Conservation (phyloP, 2,329 filamentous ascomycete genomes). For the Didymella sp. region DNA sequence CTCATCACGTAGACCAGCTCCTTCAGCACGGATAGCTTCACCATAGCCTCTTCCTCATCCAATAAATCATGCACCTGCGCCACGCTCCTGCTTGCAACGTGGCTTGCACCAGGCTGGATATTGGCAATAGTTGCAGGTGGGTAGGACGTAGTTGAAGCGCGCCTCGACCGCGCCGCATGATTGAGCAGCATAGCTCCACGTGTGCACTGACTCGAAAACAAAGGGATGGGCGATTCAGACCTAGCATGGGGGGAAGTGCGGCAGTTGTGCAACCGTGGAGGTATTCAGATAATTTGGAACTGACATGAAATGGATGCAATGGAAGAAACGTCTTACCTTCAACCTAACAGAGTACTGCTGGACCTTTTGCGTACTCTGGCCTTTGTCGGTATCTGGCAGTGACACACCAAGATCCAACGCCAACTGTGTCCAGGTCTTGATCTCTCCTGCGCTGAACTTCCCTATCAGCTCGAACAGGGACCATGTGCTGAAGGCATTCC, state of each 20-base stretch:
- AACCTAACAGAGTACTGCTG: conserved; percentile 92
- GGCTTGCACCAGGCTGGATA: background rate
- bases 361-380: conserved; percentile 90
- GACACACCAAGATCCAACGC: conserved; percentile 89
- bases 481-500: conserved; percentile 83
- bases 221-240: background rate
- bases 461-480: conserved; percentile 78
- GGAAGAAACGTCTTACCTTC: conserved; percentile 65
- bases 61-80: background rate
- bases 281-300: background rate
- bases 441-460: conserved; percentile 78
- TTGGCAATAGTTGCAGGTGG: background rate
- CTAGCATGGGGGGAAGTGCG: background rate
- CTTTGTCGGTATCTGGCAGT: conserved; percentile 79
- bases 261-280: background rate
- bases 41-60: background rate
- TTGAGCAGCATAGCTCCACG: conserved; percentile 1
- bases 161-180: background rate
- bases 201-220: background rate
- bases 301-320: background rate
- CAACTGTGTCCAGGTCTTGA: conserved; percentile 92
- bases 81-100: conserved; percentile 1
- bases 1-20: background rate
- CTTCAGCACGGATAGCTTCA: background rate
- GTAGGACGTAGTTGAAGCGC: background rate